Base-by-base conservation (phyloP, 106 monocot genomes). In the Alisma plantagoaquatica region DNA sequence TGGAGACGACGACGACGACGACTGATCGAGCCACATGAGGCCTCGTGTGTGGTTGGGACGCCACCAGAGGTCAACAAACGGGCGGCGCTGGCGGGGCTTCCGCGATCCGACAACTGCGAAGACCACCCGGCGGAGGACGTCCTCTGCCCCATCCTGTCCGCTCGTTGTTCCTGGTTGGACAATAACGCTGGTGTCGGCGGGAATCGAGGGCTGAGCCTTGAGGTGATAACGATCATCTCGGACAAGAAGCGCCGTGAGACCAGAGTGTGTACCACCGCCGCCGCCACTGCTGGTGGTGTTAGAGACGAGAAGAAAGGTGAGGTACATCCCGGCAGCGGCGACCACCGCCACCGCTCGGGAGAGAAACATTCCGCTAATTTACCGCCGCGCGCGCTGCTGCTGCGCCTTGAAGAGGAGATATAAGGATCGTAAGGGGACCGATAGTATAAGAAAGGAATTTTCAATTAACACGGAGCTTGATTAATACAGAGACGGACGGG, bases 41-140 rank as follows among this genome's bases (percentile, higher is more conserved):
- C 63, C 63, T 8, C 63, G 51, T 33, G 63, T 63, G 2, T 27
- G 2, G 48, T 35, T 35, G 28, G 61, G 61, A 3, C 33, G 61
- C 61, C 61, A 62, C 61, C 61, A 62, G 23, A 49, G 22, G 10
- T 62, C 49, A 32, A 62, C 18, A 33, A 29, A 62, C 3, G 31
- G 22, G 1, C 49, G 9, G 2, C 61, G 61, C 2, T 6, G 0
- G 44, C 61, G 45, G 2, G 49, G 23, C 3, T 38, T 28, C 26
- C 31, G 30, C 4, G 63, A 63, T 12, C 38, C 63, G 1, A 22
- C 49, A 2, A 63, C 21, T 2, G n/a, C 35, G 25, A 63, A 63
- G 0, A 51, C 51, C 1, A 63, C 41, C 46, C 20, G 44, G 16
- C 24, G 38, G 5, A 46, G 46, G 46, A n/a, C n/a, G n/a, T n/a